Evolutionary conservation across 352 stramenopile species (phyloP).

Genomic region (Pythium brassicae): DNA sequence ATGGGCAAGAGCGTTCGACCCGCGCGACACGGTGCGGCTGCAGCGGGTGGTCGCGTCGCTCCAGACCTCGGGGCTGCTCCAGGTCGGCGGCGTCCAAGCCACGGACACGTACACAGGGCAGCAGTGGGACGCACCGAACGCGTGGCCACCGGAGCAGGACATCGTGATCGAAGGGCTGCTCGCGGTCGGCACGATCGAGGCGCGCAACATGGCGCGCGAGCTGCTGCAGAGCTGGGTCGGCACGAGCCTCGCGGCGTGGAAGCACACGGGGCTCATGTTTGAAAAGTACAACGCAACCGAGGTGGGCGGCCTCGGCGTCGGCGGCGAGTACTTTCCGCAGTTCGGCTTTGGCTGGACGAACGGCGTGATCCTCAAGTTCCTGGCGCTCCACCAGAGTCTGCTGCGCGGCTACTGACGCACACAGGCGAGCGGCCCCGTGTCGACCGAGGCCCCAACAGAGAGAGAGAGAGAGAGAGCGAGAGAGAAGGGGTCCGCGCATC

Average conservation of each 20-base stretch:
- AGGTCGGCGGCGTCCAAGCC: conserved; percentile 63
- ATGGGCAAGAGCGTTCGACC: conserved; percentile 71
- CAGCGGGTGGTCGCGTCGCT: conserved; percentile 45
- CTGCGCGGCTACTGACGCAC: conserved; percentile 21
- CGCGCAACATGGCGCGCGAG: conserved; percentile 41
- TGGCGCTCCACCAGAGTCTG: conserved; percentile 75
- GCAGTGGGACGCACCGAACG: conserved; percentile 86
- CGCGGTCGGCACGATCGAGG: conserved; percentile 37
- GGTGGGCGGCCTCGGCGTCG: conserved; percentile 57
- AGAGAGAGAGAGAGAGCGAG: background rate
- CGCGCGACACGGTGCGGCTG: conserved; percentile 34
- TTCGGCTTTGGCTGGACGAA: conserved; percentile 60
- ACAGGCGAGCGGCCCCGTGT: too few relatives aligned
- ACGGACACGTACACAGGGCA: conserved; percentile 70
- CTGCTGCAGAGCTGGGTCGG: conserved; percentile 61
- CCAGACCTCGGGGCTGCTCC: conserved; percentile 49
- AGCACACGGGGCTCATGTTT: conserved; percentile 78
- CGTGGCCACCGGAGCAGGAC: conserved; percentile 82
- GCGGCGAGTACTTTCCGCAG: conserved; percentile 87
- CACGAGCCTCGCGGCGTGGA: conserved; percentile 58
- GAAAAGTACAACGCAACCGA: conserved; percentile 86
- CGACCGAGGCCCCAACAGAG: too few relatives aligned
- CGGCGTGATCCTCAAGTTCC: conserved; percentile 83
- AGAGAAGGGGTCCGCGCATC: background rate
- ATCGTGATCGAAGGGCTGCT: conserved; percentile 80